Evolutionary conservation across 495 filamentous ascomycete genomes (phyloP).

Genomic region (Aspergillus cristatus): DNA sequence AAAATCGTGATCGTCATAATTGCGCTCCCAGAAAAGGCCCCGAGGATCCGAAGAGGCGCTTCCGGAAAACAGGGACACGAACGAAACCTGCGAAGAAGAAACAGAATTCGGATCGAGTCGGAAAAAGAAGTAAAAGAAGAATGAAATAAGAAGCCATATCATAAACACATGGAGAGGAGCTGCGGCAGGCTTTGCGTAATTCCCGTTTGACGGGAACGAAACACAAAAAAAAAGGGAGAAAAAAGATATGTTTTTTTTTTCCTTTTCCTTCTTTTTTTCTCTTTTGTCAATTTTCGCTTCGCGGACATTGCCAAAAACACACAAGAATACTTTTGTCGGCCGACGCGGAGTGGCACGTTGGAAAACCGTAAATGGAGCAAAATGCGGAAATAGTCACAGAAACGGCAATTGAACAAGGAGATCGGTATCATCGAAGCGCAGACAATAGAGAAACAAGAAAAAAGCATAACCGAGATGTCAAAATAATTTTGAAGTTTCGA

Average conservation of each 20-base stretch:
- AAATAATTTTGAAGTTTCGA: conserved; percentile 20
- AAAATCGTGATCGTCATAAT: conserved; percentile 41
- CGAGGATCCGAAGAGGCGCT: conserved; percentile 7
- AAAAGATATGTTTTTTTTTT: conserved; percentile 27
- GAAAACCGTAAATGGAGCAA: conserved; percentile 14
- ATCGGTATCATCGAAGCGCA: conserved; percentile 27
- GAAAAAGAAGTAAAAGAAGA: conserved; percentile 1
- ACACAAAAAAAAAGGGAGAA: too few species aligned
- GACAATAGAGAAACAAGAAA: conserved; percentile 16
- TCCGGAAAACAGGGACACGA: conserved; percentile 3
- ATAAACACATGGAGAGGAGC: conserved; percentile 11
- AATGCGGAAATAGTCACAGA: conserved; percentile 22
- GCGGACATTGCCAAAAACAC: conserved; percentile 21
- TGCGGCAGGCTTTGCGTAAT: conserved; percentile 21
- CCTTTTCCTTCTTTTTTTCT: conserved; percentile 1
- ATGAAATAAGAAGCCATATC: conserved; percentile 10
- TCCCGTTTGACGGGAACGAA: too few species aligned
- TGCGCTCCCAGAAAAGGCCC: conserved; percentile 17
- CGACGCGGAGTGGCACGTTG: conserved; percentile 18
- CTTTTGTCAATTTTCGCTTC: conserved; percentile 21
- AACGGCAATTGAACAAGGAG: conserved; percentile 20
- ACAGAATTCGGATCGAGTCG: conserved; percentile 13
- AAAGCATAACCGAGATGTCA: conserved; percentile 20
- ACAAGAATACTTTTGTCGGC: conserved; percentile 29
- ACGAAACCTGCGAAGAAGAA: conserved; percentile 3